phyloP scores from a whole-genome alignment of 2,329 filamentous ascomycete genomes.

The Diaporthe capsici region DNA sequence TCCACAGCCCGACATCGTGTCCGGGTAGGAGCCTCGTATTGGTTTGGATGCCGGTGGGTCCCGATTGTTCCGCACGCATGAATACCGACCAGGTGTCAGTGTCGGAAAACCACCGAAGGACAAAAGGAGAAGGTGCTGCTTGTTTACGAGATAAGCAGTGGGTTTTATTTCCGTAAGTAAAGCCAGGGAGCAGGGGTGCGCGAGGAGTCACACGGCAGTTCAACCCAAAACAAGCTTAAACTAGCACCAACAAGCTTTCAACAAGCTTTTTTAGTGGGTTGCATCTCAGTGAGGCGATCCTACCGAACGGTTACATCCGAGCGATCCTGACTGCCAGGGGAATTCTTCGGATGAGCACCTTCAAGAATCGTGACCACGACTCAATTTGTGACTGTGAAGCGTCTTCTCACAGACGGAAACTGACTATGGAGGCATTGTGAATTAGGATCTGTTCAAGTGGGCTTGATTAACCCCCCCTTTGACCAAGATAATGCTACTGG shows the following conservation, averaged over 20 bases:
- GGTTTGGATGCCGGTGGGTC: neutral
- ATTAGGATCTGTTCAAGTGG: no score
- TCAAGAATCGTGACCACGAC: neutral
- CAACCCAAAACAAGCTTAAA: slow-evolving; percentile 27
- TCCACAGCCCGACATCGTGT: neutral
- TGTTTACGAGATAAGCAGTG: neutral
- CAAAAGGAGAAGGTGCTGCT: slow-evolving; percentile 20
- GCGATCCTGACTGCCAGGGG: neutral
- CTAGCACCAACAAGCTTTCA: slow-evolving; percentile 1
- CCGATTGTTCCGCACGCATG: neutral
- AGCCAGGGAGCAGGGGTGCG: neutral
- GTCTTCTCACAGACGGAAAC: neutral
- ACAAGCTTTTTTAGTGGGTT: slow-evolving; percentile 29
- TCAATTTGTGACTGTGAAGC: neutral
- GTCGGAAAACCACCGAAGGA: neutral
- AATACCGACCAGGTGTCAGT: neutral
- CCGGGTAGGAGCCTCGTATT: neutral
- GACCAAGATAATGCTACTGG: neutral
- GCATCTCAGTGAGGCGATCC: neutral
- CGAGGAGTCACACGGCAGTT: slow-evolving; percentile 1
- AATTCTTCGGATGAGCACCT: neutral
- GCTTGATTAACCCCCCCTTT: no score
- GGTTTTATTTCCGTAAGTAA: neutral
- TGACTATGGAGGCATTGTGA: neutral
- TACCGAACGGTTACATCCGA: slow-evolving; percentile 23